phyloP scores from a whole-genome alignment of 768 basidiomycete species.

The Gyrodon lividus region DNA sequence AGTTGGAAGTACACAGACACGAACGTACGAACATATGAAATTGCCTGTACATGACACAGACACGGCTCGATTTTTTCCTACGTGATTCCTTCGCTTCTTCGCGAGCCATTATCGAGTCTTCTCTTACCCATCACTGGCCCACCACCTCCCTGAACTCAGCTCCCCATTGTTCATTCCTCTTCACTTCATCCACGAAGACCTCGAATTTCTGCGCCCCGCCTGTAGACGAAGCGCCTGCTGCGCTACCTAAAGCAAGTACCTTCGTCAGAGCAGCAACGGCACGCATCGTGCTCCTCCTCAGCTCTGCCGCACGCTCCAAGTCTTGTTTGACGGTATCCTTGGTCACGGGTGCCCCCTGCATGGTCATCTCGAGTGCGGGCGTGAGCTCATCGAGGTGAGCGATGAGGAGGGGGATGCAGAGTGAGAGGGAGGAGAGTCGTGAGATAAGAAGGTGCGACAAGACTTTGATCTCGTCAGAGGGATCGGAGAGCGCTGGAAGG shows the following conservation, averaged over 20 bases:
- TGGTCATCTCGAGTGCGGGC: constrained; percentile 80
- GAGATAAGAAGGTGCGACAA: constrained; percentile 94
- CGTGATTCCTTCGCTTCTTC: too few species aligned
- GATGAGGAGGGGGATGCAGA: constrained; percentile 28
- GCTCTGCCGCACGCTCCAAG: constrained; percentile 80
- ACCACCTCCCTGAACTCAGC: constrained; percentile 50
- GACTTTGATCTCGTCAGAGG: constrained; percentile 96
- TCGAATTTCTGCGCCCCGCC: constrained; percentile 59
- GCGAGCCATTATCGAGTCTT: not conserved
- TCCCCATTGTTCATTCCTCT: constrained; percentile 65
- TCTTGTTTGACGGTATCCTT: constrained; percentile 98
- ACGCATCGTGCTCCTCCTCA: constrained; percentile 86
- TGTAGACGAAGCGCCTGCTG: constrained; percentile 35
- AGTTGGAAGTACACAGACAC: too few species aligned
- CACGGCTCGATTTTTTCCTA: too few species aligned
- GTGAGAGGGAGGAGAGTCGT: constrained; percentile 77
- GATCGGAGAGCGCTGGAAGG: constrained; percentile 80
- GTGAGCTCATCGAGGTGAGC: constrained; percentile 84
- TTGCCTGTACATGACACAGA: too few species aligned
- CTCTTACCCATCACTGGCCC: constrained; percentile 20
- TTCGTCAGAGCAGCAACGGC: constrained; percentile 86
- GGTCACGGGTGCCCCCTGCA: constrained; percentile 84
- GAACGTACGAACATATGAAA: too few species aligned
- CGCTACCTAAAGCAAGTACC: constrained; percentile 57
- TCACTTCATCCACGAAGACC: constrained; percentile 70